These are phyloP conservation scores for Oryza brachyantha DNA, from an alignment of 176 grass and related monocot species.

Conservation along the genomic window DNA sequence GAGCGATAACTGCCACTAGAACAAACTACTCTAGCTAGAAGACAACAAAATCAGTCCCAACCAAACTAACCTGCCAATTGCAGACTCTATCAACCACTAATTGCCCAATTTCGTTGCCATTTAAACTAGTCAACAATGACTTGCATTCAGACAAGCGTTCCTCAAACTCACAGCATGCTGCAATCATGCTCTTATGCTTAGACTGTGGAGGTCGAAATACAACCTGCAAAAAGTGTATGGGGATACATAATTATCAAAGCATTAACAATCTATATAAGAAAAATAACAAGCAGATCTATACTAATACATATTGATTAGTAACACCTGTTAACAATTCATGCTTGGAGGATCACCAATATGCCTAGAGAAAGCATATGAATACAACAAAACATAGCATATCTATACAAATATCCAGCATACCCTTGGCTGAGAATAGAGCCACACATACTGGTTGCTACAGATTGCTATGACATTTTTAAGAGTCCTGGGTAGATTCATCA, in stretches of 20 bases:
- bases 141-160: conserved; percentile 50
- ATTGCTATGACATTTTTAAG: too few species aligned
- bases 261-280: conserved; percentile 4
- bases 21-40: conserved; percentile 6
- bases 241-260: neutral
- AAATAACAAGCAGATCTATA: neutral
- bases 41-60: conserved; percentile 16
- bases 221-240: conserved; percentile 46
- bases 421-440: too few species aligned
- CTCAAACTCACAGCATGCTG: conserved; percentile 64
- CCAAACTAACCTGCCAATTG: conserved; percentile 77
- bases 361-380: neutral
- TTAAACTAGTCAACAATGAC: conserved; percentile 47
- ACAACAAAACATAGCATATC: neutral
- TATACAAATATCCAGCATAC: too few species aligned
- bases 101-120: conserved; percentile 34
- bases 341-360: neutral
- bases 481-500: too few species aligned
- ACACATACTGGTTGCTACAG: too few species aligned
- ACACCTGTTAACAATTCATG: neutral
- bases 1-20: neutral
- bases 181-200: conserved; percentile 62
- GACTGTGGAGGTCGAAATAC: conserved; percentile 73
- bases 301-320: neutral
- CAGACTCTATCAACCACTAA: conserved; percentile 58